A percentile compares a stretch with the other conserved stretches of the same genome.
Conservation (phyloP, 805 yeast species). For the Sungouiella blattae region DNA sequence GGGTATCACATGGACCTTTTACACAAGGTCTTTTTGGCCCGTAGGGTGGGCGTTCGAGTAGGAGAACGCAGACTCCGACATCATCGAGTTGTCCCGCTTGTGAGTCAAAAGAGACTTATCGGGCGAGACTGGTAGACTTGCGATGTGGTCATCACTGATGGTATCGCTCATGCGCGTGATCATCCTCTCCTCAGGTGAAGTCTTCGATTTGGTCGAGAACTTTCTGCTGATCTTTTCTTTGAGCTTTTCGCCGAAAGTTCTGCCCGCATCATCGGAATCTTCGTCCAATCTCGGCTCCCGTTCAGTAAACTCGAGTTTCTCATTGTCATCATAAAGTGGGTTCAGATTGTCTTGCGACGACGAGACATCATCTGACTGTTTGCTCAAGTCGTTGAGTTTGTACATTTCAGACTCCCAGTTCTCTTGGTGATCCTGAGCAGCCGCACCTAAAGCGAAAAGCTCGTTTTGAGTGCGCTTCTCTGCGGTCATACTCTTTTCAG, state of each 20-base stretch:
- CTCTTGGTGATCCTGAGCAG: constrained; percentile 54
- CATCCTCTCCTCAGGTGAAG: background rate
- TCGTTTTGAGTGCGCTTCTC: constrained; percentile 14
- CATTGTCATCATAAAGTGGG: constrained; percentile 1
- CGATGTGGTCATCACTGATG: constrained; percentile 4
- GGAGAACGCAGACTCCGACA: constrained; percentile 13
- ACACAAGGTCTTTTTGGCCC: constrained; percentile 8
- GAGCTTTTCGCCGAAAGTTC: constrained; percentile 12
- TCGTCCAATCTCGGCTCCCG: constrained; percentile 2
- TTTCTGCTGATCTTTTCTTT: constrained; percentile 9
- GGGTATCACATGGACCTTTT: too few species aligned
- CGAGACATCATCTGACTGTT: constrained; percentile 1
- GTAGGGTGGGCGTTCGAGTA: constrained; percentile 13
- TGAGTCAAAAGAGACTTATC: constrained; percentile 7
- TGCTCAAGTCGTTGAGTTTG: constrained; percentile 34
- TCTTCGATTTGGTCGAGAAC: constrained; percentile 4
- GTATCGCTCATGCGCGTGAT: constrained; percentile 15
- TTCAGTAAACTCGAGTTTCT: background rate
- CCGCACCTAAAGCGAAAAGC: constrained; percentile 18
- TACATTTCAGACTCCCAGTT: constrained; percentile 70
- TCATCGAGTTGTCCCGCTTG: constrained; percentile 7
- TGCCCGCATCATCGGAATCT: background rate
- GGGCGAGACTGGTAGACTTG: constrained; percentile 4
- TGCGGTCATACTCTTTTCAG: constrained; percentile 6
- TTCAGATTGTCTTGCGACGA: background rate